phyloP scores from a whole-genome alignment of 139 green algal genomes.

The Closterium sp. region DNA sequence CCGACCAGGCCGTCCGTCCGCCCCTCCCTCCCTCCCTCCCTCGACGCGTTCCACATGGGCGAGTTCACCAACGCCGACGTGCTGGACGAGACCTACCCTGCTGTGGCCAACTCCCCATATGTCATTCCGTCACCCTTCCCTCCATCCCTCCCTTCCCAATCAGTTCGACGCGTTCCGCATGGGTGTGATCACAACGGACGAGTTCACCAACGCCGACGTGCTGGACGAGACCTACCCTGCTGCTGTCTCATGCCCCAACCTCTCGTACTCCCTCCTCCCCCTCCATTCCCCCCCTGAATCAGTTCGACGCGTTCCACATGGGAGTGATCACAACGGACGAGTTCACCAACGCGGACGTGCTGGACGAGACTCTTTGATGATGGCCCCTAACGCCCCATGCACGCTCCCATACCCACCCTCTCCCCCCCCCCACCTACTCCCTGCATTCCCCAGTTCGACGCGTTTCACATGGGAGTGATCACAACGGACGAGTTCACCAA shows the following conservation, averaged over 20 bases:
- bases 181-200: conserved; percentile 88
- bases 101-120: too few relatives aligned
- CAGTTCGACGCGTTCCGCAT: conserved; percentile 18
- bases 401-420: too few relatives aligned
- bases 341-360: conserved; percentile 79
- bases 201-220: conserved; percentile 82
- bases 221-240: conserved; percentile 1
- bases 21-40: too few relatives aligned
- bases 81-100: too few relatives aligned
- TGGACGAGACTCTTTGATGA: conserved; percentile 40
- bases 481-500: conserved; percentile 94
- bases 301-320: conserved; percentile 85
- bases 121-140: too few relatives aligned
- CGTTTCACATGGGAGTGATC: conserved; percentile 80
- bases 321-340: conserved; percentile 90
- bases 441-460: conserved; percentile 74
- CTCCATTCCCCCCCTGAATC: not conserved
- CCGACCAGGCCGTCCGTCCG: too few relatives aligned
- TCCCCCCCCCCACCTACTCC: too few relatives aligned
- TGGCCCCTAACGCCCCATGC: too few relatives aligned
- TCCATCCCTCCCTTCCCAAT: too few relatives aligned
- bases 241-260: too few relatives aligned
- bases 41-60: too few relatives aligned
- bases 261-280: not conserved
- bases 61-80: too few relatives aligned